Conservation (phyloP, 2,329 filamentous ascomycete species). For the Fusarium goolgardi region DNA sequence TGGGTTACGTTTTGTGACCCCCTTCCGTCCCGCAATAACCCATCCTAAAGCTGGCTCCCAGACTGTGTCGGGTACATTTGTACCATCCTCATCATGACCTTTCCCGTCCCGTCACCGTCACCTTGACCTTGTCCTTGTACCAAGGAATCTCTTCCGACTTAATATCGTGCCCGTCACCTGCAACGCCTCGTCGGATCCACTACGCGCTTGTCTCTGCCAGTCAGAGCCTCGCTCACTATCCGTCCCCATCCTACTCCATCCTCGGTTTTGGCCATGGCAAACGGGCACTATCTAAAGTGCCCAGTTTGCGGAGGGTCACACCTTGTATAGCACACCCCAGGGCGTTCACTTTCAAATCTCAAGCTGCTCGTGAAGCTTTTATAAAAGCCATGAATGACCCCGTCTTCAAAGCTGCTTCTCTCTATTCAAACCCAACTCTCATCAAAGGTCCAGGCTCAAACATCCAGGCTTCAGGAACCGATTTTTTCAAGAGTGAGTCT, state of each 20-base stretch:
- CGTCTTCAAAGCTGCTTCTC: conserved; percentile 54
- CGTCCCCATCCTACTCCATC: conserved; percentile 43
- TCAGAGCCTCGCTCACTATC: conserved; percentile 37
- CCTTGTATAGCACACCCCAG: conserved; percentile 42
- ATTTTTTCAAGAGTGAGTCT: conserved; percentile 58
- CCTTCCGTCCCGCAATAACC: conserved; percentile 42
- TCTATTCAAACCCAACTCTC: conserved; percentile 52
- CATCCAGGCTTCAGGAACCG: conserved; percentile 52
- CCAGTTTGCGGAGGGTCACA: conserved; percentile 45
- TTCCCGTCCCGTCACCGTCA: conserved; percentile 36
- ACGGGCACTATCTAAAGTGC: conserved; percentile 46
- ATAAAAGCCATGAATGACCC: conserved; percentile 58
- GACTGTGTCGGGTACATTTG: conserved; percentile 27
- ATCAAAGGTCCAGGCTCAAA: conserved; percentile 56
- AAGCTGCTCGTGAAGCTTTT: conserved; percentile 49
- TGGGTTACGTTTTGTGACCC: conserved; percentile 42
- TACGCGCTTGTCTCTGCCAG: conserved; percentile 46
- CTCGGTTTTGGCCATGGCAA: conserved; percentile 46
- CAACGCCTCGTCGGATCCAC: conserved; percentile 46
- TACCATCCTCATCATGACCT: conserved; percentile 13
- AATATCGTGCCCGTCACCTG: conserved; percentile 51
- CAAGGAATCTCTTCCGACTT: conserved; percentile 51
- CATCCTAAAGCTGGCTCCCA: conserved; percentile 39
- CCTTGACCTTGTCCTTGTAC: conserved; percentile 26
- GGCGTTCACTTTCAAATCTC: conserved; percentile 42